Evolutionary conservation across 192 early-diverging fungal species (phyloP), one percentile per base, ranked within the genome.

Genomic region (Lunasporangiospora selenospora): DNA sequence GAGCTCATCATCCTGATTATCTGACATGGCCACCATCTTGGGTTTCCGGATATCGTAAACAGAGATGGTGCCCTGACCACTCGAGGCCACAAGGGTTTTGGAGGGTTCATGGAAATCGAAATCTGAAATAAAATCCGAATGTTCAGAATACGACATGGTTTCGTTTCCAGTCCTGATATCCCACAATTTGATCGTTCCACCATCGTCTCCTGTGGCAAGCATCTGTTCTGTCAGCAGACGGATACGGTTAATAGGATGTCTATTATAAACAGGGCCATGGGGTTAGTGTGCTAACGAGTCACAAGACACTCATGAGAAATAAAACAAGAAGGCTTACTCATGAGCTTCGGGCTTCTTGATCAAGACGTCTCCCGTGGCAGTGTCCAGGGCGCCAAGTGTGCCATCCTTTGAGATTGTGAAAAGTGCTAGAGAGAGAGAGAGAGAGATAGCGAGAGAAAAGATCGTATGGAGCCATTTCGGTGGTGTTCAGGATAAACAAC

Each of bases 1-100:
- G 36, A 98, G 82, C 65, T 98, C 98, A 75, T 97, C 95, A 33
- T 98, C 98, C 81, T 94, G 93, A 64, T 95, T 91, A 27, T 90
- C 98, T 6, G 94, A 98, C 62, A 93, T 88, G 31, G 87, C 92
- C 26, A 92, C 77, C 13, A 93, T 90, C 46, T 92, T 88, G 12
- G 84, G 77, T 75, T 96, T 96, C 45, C 95, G 89, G 39, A 95
- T 85, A 69, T 99, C 96, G 65, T 90, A 95, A 3, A 94, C 86
- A 18, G 93, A 92, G 62, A 99, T 79, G 38, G 85, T 91, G 3
- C 96, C 98, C 62, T 98, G 96, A 23, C 91, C 96, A 62, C 94
- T 89, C 45, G 42, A 73, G 0, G 86, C 88, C 21, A 99, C 77
- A 45, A 99, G 60, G 1, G 93, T 93, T 32, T 89, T 90, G 46